These are phyloP conservation scores for Chlorella variabilis DNA, from an alignment of 163 green algal genomes.

Conservation along the genomic window DNA sequence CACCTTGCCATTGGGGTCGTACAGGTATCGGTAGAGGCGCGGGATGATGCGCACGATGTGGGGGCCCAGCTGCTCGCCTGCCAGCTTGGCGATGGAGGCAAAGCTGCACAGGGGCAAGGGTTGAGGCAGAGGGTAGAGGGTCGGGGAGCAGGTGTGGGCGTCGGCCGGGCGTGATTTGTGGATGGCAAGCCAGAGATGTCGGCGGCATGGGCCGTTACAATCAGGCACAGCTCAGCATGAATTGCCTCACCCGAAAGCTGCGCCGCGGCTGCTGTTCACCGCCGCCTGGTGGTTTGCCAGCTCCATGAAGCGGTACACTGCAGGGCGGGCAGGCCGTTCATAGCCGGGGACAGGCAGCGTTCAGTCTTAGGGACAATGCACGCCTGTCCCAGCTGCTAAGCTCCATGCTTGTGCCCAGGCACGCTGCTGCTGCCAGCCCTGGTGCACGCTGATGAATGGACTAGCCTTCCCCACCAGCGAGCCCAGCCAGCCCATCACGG, in stretches of 20 bases:
- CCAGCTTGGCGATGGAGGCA: constrained; percentile 81
- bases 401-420: neutral
- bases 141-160: too few species aligned
- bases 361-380: too few species aligned
- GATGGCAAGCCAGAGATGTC: too few species aligned
- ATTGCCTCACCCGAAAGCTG: constrained; percentile 71
- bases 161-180: too few species aligned
- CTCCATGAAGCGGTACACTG: constrained; percentile 80
- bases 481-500: too few species aligned
- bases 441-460: too few species aligned
- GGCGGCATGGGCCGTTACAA: too few species aligned
- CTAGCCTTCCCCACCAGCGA: neutral
- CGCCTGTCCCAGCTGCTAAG: neutral
- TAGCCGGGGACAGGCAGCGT: neutral
- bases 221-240: too few species aligned
- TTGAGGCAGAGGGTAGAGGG: neutral
- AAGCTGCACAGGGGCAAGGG: constrained; percentile 52
- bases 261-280: constrained; percentile 77
- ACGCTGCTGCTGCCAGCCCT: too few species aligned
- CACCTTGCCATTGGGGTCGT: constrained; percentile 80
- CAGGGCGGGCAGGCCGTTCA: neutral
- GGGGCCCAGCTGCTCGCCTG: constrained; percentile 61
- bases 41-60: constrained; percentile 81
- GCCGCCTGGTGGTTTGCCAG: constrained; percentile 75
- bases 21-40: constrained; percentile 73